These are phyloP conservation scores for Fusarium sp. DNA, from an alignment of 2,329 filamentous ascomycete genomes.

Conservation along the genomic window DNA sequence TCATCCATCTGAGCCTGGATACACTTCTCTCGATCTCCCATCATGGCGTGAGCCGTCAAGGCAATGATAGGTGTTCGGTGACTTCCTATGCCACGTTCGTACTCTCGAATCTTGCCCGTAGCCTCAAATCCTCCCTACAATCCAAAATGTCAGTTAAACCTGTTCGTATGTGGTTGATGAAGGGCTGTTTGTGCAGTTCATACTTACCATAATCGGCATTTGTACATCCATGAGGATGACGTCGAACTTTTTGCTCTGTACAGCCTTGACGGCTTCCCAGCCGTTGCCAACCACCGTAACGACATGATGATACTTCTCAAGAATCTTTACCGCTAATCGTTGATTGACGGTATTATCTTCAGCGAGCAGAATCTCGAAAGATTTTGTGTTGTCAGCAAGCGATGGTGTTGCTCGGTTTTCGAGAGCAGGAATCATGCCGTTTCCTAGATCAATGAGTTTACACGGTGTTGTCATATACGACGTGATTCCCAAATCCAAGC, in stretches of 20 bases:
- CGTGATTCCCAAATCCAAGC: constrained; percentile 94
- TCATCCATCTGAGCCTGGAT: constrained; percentile 99
- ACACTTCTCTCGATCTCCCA: constrained; percentile 97
- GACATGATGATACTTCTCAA: constrained; percentile 95
- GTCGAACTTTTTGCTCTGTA: constrained; percentile 93
- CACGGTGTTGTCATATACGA: constrained; percentile 99
- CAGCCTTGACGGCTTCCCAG: constrained; percentile 90
- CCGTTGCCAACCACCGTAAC: constrained; percentile 96
- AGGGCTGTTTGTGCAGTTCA: background rate
- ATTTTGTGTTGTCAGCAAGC: constrained; percentile 92
- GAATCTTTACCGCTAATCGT: constrained; percentile 92
- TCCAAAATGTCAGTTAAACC: constrained; percentile 53
- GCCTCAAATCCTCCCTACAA: constrained; percentile 91
- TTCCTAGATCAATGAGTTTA: constrained; percentile 91
- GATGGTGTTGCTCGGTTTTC: constrained; percentile 93
- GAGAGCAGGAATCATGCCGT: constrained; percentile 94
- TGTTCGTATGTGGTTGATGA: background rate
- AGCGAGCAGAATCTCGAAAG: constrained; percentile 93
- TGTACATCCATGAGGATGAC: constrained; percentile 99
- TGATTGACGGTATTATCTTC: constrained; percentile 99
- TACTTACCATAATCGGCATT: constrained; percentile 96
- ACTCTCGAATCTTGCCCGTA: constrained; percentile 95
- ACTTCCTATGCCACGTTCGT: constrained; percentile 83
- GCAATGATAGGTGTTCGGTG: constrained; percentile 95
- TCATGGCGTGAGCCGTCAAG: constrained; percentile 97